Percentiles rank a stretch among this genome's conserved stretches.
Evolutionary conservation across 2,329 filamentous ascomycete genomes (phyloP).

Genomic region (Arthrinium puccinioides): DNA sequence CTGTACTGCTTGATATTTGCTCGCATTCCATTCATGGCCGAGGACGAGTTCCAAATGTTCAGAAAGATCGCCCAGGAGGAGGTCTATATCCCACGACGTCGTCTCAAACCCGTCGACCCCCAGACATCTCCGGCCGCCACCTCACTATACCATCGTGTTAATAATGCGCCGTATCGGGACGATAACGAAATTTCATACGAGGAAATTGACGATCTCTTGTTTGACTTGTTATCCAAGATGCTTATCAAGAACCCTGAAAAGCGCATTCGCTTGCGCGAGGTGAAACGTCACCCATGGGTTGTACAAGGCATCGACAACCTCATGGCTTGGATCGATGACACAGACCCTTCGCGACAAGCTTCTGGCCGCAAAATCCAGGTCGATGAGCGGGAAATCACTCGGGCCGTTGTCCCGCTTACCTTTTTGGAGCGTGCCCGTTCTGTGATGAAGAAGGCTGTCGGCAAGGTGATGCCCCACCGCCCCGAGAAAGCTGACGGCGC

Average conservation of each 20-base stretch:
- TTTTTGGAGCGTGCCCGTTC: constrained; percentile 80
- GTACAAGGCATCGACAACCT: constrained; percentile 69
- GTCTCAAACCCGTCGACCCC: constrained; percentile 69
- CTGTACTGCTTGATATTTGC: constrained; percentile 93
- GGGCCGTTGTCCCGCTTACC: constrained; percentile 82
- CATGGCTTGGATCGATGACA: constrained; percentile 83
- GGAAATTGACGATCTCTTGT: constrained; percentile 70
- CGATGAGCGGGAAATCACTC: constrained; percentile 81
- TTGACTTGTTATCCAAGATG: constrained; percentile 72
- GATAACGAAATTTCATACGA: constrained; percentile 80
- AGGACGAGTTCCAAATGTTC: constrained; percentile 89
- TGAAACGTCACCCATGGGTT: constrained; percentile 93
- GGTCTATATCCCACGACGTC: constrained; percentile 30
- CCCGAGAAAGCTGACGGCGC: constrained; percentile 49
- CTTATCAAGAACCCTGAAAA: constrained; percentile 84
- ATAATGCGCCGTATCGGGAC: constrained; percentile 61
- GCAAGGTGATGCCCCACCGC: constrained; percentile 56
- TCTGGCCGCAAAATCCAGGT: constrained; percentile 85
- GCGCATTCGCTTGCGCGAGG: constrained; percentile 82
- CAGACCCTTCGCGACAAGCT: constrained; percentile 72
- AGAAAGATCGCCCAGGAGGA: neutral
- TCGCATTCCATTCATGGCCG: constrained; percentile 85
- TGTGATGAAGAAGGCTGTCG: constrained; percentile 61
- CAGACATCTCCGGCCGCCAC: constrained; percentile 47
- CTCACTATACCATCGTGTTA: constrained; percentile 49